Evolutionary conservation across 2,329 filamentous ascomycete species (phyloP).

Genomic region (Sphaerulina populicola): DNA sequence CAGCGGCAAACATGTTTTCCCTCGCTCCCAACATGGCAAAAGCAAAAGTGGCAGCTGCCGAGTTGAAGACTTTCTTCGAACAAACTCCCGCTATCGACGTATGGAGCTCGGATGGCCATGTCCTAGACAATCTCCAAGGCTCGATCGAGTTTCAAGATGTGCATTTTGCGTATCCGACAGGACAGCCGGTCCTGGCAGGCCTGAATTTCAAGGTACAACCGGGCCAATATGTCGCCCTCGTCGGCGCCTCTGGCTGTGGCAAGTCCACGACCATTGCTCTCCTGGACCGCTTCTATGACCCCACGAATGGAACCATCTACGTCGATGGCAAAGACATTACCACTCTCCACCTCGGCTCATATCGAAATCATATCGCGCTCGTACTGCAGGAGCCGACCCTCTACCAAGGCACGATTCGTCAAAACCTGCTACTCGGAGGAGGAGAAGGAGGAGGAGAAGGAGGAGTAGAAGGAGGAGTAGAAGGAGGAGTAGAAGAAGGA

Average conservation of each 20-base stretch:
- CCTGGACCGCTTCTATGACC: constrained; percentile 43
- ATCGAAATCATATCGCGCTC: constrained; percentile 38
- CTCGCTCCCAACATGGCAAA: constrained; percentile 40
- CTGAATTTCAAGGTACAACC: constrained; percentile 23
- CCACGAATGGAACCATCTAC: constrained; percentile 33
- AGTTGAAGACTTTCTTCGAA: constrained; percentile 7
- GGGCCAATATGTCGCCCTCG: constrained; percentile 40
- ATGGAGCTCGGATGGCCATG: constrained; percentile 29
- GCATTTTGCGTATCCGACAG: constrained; percentile 57
- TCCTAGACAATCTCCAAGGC: constrained; percentile 7
- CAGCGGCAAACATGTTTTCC: constrained; percentile 57
- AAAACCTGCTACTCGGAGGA: constrained; percentile 33
- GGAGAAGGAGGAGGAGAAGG: constrained; percentile 8
- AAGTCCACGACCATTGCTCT: constrained; percentile 42
- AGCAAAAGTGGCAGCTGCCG: constrained; percentile 24
- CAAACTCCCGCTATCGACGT: constrained; percentile 5
- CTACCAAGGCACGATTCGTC: constrained; percentile 38
- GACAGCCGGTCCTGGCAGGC: constrained; percentile 48
- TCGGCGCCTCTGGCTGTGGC: constrained; percentile 43
- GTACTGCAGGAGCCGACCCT: constrained; percentile 43
- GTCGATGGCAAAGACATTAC: constrained; percentile 52
- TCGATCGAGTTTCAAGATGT: constrained; percentile 52
- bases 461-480: too few relatives aligned
- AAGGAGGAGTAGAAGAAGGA: too few relatives aligned
- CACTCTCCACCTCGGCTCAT: constrained; percentile 31